These are phyloP conservation scores for Lactifluus hygrophoroides DNA, from an alignment of 768 basidiomycete genomes.

Conservation along the genomic window DNA sequence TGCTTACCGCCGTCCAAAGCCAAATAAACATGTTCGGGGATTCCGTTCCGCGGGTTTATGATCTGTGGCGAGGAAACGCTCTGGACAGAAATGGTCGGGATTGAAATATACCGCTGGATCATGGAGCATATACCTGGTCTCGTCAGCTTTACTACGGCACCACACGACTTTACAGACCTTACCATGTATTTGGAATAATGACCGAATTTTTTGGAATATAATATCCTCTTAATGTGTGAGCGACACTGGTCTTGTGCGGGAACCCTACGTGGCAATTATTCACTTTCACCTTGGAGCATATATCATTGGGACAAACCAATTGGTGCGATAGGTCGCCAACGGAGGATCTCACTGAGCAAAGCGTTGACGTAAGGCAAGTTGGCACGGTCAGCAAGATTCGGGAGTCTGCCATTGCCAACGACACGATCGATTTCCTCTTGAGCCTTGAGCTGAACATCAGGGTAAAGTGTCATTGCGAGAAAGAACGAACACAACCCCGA, in stretches of 20 bases:
- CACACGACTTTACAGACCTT: background rate
- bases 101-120: constrained; percentile 23
- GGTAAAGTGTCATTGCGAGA: constrained; percentile 18
- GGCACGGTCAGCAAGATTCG: constrained; percentile 12
- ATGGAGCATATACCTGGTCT: constrained; percentile 24
- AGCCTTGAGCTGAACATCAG: constrained; percentile 13
- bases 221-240: background rate
- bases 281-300: background rate
- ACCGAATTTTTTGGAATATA: constrained; percentile 29
- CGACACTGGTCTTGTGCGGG: background rate
- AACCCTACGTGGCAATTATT: background rate
- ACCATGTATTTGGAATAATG: constrained; percentile 30
- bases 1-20: constrained; percentile 22
- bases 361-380: constrained; percentile 18
- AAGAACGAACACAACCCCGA: constrained; percentile 10
- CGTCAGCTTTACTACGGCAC: background rate
- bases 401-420: constrained; percentile 16
- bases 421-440: constrained; percentile 21
- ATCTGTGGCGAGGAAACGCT: constrained; percentile 22
- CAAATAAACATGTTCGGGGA: constrained; percentile 18
- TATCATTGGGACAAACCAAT: background rate
- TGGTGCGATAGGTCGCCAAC: constrained; percentile 15
- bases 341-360: constrained; percentile 16
- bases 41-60: constrained; percentile 13
- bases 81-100: constrained; percentile 23